phyloP scores from a whole-genome alignment of 371 early-diverging fungal species.

The Rhizopus arrhizus region DNA sequence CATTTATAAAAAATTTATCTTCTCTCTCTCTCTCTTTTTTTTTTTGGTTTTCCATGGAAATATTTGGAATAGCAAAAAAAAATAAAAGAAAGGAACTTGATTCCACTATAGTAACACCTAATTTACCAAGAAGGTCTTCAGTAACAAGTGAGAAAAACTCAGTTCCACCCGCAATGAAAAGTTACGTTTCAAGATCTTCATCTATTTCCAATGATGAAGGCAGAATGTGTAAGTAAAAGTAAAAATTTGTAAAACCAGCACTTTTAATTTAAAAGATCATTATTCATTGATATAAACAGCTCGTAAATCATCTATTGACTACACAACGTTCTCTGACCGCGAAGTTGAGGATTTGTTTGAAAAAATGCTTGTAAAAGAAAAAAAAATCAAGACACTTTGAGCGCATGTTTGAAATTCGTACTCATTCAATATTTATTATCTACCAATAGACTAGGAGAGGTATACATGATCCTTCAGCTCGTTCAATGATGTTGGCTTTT shows the following conservation, averaged over 20 bases:
- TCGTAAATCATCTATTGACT: slow-evolving; percentile 19
- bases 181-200: slow-evolving; percentile 27
- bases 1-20: slow-evolving; percentile 17
- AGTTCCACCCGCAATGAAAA: slow-evolving; percentile 20
- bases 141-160: slow-evolving; percentile 19
- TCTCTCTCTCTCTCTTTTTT: slow-evolving; percentile 5
- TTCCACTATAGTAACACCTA: slow-evolving; percentile 17
- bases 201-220: slow-evolving; percentile 27
- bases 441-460: slow-evolving; percentile 46
- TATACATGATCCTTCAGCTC: slow-evolving; percentile 42
- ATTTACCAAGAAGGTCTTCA: slow-evolving; percentile 13
- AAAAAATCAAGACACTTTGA: background rate
- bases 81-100: slow-evolving; percentile 26
- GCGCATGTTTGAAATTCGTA: too few species aligned
- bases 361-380: slow-evolving; percentile 49
- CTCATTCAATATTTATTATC: background rate
- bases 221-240: background rate
- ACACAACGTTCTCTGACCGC: slow-evolving; percentile 18
- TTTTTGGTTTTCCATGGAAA: slow-evolving; percentile 17
- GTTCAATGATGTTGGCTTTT: slow-evolving; percentile 46
- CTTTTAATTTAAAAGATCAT: slow-evolving; percentile 1
- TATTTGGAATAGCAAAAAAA: slow-evolving; percentile 30
- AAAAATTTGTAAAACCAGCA: too few species aligned
- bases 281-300: slow-evolving; percentile 10
- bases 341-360: slow-evolving; percentile 54